Conservation (phyloP, 129 eudicot genomes). For the Chrysanthemum makinoi region DNA sequence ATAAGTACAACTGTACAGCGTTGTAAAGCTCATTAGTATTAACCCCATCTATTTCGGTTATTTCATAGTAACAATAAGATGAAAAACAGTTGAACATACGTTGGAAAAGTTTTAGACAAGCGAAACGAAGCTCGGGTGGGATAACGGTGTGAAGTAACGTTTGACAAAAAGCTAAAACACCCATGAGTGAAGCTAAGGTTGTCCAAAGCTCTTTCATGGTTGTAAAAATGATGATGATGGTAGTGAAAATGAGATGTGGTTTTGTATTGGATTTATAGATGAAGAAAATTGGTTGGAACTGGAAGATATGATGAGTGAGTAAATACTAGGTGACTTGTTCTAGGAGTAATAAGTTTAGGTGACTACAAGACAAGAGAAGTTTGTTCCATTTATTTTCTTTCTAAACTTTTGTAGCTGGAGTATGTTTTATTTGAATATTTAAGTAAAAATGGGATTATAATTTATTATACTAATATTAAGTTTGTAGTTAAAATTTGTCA, state of each 20-base stretch:
- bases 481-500: too few species aligned
- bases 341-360: conserved; percentile 16
- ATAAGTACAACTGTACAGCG: conserved; percentile 88
- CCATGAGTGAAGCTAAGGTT: conserved; percentile 88
- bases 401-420: too few species aligned
- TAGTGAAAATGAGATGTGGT: conserved; percentile 11
- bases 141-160: conserved; percentile 70
- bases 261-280: conserved; percentile 11
- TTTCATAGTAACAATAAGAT: conserved; percentile 86
- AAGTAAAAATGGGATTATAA: too few species aligned
- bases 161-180: conserved; percentile 81
- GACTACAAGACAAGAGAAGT: conserved; percentile 19
- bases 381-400: not conserved
- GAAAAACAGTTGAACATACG: conserved; percentile 76
- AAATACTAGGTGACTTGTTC: conserved; percentile 14
- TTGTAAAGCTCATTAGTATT: conserved; percentile 96
- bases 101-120: conserved; percentile 49
- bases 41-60: conserved; percentile 97
- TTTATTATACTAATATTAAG: too few species aligned
- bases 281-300: not conserved
- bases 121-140: conserved; percentile 88
- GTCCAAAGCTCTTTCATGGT: conserved; percentile 95
- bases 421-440: too few species aligned
- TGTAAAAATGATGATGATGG: not conserved
- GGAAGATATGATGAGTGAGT: not conserved